Evolutionary conservation across 495 filamentous ascomycete genomes (phyloP).

Genomic region (Trichoderma asperelloides): DNA sequence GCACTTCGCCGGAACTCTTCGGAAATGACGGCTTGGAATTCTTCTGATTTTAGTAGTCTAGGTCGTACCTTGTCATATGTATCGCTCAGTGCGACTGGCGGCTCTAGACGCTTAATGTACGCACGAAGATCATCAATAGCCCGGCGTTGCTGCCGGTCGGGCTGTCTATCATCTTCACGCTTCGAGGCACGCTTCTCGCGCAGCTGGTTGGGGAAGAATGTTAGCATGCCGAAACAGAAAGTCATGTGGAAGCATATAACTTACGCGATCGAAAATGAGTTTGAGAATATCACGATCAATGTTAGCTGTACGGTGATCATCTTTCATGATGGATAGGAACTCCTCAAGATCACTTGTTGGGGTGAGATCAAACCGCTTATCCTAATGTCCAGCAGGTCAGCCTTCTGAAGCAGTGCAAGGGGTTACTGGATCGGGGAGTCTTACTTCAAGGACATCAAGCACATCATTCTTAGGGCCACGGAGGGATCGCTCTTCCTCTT

Average conservation of each 20-base stretch:
- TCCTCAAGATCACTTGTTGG: conserved; percentile 80
- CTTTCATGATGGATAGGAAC: conserved; percentile 65
- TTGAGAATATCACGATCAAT: conserved; percentile 66
- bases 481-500: conserved; percentile 82
- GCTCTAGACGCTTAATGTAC: conserved; percentile 82
- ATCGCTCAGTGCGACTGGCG: conserved; percentile 66
- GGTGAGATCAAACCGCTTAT: conserved; percentile 84
- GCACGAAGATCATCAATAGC: conserved; percentile 79
- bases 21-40: conserved; percentile 69
- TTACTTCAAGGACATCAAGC: conserved; percentile 82
- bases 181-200: conserved; percentile 62
- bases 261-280: conserved; percentile 70
- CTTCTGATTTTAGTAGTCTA: conserved; percentile 67
- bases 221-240: conserved; percentile 14
- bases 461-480: conserved; percentile 76
- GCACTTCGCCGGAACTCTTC: conserved; percentile 75
- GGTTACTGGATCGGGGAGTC: conserved; percentile 19
- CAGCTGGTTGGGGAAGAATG: conserved; percentile 37
- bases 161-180: conserved; percentile 75
- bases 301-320: conserved; percentile 76
- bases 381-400: conserved; percentile 37
- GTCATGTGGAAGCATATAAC: background rate
- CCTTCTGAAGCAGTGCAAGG: background rate
- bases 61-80: conserved; percentile 79
- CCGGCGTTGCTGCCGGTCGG: conserved; percentile 77